These are phyloP conservation scores for Rostrohypoxylon terebratum DNA, from an alignment of 495 filamentous ascomycete species.

Conservation along the genomic window DNA sequence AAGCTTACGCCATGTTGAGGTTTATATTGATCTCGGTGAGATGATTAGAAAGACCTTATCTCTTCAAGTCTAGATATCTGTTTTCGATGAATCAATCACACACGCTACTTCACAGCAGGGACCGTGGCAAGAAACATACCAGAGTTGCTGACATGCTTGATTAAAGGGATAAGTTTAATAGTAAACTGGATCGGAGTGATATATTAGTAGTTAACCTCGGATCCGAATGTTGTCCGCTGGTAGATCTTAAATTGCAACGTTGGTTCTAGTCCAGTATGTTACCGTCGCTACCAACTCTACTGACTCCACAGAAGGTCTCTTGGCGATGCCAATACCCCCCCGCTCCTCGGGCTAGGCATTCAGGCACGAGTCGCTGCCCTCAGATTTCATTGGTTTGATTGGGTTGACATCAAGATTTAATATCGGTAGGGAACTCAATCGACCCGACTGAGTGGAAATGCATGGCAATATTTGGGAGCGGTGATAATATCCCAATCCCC, in stretches of 20 bases:
- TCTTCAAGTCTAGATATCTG: background rate
- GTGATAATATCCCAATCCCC: constrained; percentile 44
- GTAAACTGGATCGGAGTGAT: background rate
- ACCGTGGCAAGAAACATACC: background rate
- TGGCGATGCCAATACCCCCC: constrained; percentile 5
- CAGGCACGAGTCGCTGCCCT: constrained; percentile 18
- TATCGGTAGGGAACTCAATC: background rate
- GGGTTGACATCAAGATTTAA: background rate
- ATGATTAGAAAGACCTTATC: background rate
- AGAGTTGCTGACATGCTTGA: too few relatives aligned
- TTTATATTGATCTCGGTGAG: too few relatives aligned
- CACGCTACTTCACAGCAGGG: constrained; percentile 3
- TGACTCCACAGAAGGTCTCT: constrained; percentile 12
- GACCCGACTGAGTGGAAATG: constrained; percentile 11
- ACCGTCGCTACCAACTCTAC: background rate
- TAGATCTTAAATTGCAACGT: background rate
- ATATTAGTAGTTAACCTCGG: background rate
- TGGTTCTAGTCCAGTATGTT: background rate
- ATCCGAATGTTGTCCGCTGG: background rate
- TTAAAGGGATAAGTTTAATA: background rate
- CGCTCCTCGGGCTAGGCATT: constrained; percentile 3
- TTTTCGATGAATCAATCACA: constrained; percentile 3
- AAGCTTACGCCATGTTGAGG: background rate
- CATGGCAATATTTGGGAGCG: background rate
- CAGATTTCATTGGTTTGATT: background rate